phyloP scores from a whole-genome alignment of 1,284 basidiomycete species.

The Ceratorhiza oryzae-sativae region DNA sequence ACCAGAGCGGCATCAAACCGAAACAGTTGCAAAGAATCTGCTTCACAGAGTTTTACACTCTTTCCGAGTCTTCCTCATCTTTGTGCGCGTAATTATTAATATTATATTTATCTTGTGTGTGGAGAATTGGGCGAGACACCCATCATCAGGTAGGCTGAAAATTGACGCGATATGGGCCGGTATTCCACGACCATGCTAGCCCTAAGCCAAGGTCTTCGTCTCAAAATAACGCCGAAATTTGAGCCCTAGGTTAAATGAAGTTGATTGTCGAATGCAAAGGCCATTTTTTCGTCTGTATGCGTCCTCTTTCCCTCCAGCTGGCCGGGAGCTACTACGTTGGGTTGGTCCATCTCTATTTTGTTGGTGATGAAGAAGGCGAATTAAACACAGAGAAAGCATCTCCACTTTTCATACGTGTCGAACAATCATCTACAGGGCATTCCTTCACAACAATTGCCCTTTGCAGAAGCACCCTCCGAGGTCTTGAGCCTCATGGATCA shows the following conservation, averaged over 20 bases:
- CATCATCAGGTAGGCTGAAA: no score
- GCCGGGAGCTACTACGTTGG: conserved; percentile 7
- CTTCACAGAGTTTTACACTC: background rate
- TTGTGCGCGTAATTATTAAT: background rate
- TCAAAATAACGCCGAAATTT: no score
- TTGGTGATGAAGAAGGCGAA: background rate
- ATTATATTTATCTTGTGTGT: no score
- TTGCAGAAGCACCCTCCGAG: background rate
- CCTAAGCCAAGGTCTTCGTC: no score
- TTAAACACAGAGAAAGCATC: background rate
- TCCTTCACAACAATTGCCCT: background rate
- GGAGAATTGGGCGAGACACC: no score
- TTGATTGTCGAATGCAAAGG: background rate
- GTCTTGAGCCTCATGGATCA: conserved; percentile 14
- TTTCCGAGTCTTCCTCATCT: background rate
- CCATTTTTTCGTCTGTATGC: background rate
- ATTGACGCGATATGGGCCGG: no score
- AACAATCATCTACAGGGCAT: conserved; percentile 3
- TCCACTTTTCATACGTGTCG: conserved; percentile 6
- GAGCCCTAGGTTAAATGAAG: no score
- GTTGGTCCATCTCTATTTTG: background rate
- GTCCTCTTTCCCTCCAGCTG: background rate
- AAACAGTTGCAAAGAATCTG: conserved; percentile 6
- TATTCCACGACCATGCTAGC: no score
- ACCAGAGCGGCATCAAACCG: conserved; percentile 36